phyloP scores from a whole-genome alignment of 169 alveolate genomes.

The Perkinsus olseni region DNA sequence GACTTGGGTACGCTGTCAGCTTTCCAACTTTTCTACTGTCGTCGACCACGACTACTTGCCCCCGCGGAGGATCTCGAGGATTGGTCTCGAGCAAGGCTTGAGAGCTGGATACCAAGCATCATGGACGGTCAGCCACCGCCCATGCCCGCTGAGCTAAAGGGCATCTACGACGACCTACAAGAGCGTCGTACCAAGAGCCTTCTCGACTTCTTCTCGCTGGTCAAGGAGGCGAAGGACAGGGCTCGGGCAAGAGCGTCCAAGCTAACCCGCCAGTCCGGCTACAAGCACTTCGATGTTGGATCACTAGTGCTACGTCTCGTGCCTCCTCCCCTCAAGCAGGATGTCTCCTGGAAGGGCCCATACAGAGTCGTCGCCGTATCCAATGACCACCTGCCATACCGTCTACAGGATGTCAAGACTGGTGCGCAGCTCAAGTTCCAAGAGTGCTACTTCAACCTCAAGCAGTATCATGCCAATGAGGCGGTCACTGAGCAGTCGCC shows the following conservation, averaged over 20 bases:
- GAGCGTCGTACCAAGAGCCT: background rate
- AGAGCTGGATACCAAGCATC: background rate
- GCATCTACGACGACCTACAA: background rate
- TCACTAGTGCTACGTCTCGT: background rate
- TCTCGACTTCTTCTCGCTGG: background rate
- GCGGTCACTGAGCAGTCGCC: background rate
- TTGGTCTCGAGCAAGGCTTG: background rate
- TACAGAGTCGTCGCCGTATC: background rate
- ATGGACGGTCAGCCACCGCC: background rate
- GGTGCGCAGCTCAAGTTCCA: background rate
- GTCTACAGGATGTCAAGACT: background rate
- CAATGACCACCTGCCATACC: background rate
- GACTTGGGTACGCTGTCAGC: background rate
- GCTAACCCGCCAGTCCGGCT: background rate
- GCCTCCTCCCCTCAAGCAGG: background rate
- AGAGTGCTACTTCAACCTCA: background rate
- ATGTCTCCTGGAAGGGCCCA: background rate
- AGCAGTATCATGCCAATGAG: background rate
- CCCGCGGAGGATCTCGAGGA: background rate
- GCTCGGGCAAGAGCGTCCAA: background rate
- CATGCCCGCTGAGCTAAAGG: background rate
- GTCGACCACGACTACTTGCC: background rate
- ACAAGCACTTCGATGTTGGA: background rate
- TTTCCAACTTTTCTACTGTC: background rate
- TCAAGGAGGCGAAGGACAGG: background rate